Conservation (phyloP, 1,284 basidiomycete species). For the Irpex sp. region DNA sequence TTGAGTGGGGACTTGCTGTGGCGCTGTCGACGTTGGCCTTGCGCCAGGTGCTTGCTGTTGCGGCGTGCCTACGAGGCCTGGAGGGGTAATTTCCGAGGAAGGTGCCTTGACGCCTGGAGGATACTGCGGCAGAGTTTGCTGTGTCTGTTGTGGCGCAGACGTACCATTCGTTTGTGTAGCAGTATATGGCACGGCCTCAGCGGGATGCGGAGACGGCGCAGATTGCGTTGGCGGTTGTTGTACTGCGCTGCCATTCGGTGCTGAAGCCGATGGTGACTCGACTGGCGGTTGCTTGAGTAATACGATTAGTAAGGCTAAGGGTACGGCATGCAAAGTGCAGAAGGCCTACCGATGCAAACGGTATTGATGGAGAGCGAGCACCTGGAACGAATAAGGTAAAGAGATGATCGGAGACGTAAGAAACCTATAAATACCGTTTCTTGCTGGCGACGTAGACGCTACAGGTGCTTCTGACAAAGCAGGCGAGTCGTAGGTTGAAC, state of each 20-base stretch:
- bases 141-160: constrained; percentile 25
- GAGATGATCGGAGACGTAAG: constrained; percentile 3
- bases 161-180: constrained; percentile 17
- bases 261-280: constrained; percentile 16
- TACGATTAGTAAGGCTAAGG: constrained; percentile 23
- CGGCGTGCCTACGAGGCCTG: constrained; percentile 21
- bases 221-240: constrained; percentile 21
- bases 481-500: constrained; percentile 71
- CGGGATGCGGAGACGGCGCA: constrained; percentile 53
- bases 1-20: constrained; percentile 27
- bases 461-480: constrained; percentile 65
- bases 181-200: constrained; percentile 54
- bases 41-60: constrained; percentile 20
- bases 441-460: constrained; percentile 52
- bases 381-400: constrained; percentile 1
- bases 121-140: constrained; percentile 44
- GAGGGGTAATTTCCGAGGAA: constrained; percentile 28
- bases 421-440: constrained; percentile 19
- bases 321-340: not conserved
- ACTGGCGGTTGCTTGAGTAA: constrained; percentile 27
- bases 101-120: constrained; percentile 67
- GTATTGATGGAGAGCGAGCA: constrained; percentile 1
- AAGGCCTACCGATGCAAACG: constrained; percentile 1
- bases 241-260: constrained; percentile 19
- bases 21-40: constrained; percentile 29